phyloP scores from a whole-genome alignment of 345 rosid species.

The Erysimum cheiranthoides region DNA sequence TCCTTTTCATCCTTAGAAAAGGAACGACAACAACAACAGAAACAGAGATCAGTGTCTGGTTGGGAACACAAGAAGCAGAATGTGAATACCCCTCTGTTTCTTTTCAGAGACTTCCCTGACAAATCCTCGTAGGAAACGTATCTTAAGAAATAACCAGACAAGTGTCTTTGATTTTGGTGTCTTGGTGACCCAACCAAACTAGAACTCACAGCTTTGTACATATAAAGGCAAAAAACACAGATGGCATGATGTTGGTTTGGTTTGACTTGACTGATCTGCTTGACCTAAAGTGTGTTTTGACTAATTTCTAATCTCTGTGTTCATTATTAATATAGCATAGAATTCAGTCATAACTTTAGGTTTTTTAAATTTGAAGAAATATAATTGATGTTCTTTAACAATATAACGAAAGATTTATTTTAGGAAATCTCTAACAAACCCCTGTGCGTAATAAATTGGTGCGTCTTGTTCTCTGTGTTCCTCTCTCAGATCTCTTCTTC shows the following conservation, averaged over 20 bases:
- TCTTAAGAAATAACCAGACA: not conserved
- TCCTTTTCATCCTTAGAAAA: slow-evolving; percentile 67
- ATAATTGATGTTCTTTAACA: too few species aligned
- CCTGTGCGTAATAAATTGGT: not conserved
- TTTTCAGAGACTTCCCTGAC: slow-evolving; percentile 58
- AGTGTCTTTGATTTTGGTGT: not conserved
- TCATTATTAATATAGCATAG: not conserved
- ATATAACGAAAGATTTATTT: too few species aligned
- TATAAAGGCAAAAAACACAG: slow-evolving; percentile 7
- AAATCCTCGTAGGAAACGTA: slow-evolving; percentile 40
- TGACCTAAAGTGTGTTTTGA: slow-evolving; percentile 19
- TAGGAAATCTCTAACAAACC: not conserved
- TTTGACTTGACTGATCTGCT: slow-evolving; percentile 4
- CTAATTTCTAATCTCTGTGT: slow-evolving; percentile 5
- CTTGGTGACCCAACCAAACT: slow-evolving; percentile 18
- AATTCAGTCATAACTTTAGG: too few species aligned
- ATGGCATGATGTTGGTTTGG: slow-evolving; percentile 4
- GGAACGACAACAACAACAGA: slow-evolving; percentile 51
- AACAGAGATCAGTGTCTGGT: slow-evolving; percentile 39
- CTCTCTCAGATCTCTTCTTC: slow-evolving; percentile 16
- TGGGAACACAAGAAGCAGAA: slow-evolving; percentile 60
- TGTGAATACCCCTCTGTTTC: slow-evolving; percentile 74
- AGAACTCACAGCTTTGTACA: slow-evolving; percentile 29
- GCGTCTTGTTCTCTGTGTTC: not conserved
- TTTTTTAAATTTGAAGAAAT: too few species aligned